A percentile compares a stretch with the other conserved stretches of the same genome.
Evolutionary conservation across 352 stramenopile species (phyloP).

Genomic region (Phytopythium delawarense): DNA sequence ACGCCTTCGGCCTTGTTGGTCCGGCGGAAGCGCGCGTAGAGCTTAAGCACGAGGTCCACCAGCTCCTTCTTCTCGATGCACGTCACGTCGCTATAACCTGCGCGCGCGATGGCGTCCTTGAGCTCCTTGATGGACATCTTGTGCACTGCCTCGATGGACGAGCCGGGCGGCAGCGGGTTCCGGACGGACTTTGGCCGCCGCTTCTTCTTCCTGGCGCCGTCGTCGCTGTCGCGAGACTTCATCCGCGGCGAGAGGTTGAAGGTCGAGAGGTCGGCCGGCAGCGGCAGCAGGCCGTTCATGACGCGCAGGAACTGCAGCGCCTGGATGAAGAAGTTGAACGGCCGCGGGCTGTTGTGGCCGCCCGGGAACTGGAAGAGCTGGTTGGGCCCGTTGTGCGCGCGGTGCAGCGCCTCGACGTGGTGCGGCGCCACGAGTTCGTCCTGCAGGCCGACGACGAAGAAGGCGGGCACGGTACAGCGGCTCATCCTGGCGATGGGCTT

Average conservation of each 20-base stretch:
- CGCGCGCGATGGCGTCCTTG: slow-evolving; percentile 68
- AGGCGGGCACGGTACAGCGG: slow-evolving; percentile 66
- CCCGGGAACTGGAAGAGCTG: slow-evolving; percentile 78
- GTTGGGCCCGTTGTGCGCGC: slow-evolving; percentile 71
- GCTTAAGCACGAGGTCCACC: slow-evolving; percentile 78
- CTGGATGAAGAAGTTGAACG: slow-evolving; percentile 76
- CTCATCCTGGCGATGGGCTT: slow-evolving; percentile 71
- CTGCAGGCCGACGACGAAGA: slow-evolving; percentile 73
- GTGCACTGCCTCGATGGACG: slow-evolving; percentile 60
- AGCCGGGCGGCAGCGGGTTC: slow-evolving; percentile 49
- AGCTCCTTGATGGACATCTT: slow-evolving; percentile 77
- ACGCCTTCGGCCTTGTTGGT: slow-evolving; percentile 35
- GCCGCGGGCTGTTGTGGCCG: slow-evolving; percentile 75
- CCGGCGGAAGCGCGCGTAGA: slow-evolving; percentile 61
- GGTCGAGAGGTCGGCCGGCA: slow-evolving; percentile 51
- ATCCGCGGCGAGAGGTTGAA: slow-evolving; percentile 30
- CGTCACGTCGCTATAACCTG: slow-evolving; percentile 63
- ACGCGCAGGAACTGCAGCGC: slow-evolving; percentile 76
- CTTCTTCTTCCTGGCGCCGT: slow-evolving; percentile 15
- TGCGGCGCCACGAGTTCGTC: slow-evolving; percentile 79
- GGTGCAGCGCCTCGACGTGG: slow-evolving; percentile 69
- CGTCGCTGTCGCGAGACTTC: slow-evolving; percentile 6
- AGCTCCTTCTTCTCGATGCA: slow-evolving; percentile 83
- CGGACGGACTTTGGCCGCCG: slow-evolving; percentile 32
- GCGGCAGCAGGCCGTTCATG: slow-evolving; percentile 70